Evolutionary conservation across 768 basidiomycete species (phyloP).

Genomic region (Mycena amicta): DNA sequence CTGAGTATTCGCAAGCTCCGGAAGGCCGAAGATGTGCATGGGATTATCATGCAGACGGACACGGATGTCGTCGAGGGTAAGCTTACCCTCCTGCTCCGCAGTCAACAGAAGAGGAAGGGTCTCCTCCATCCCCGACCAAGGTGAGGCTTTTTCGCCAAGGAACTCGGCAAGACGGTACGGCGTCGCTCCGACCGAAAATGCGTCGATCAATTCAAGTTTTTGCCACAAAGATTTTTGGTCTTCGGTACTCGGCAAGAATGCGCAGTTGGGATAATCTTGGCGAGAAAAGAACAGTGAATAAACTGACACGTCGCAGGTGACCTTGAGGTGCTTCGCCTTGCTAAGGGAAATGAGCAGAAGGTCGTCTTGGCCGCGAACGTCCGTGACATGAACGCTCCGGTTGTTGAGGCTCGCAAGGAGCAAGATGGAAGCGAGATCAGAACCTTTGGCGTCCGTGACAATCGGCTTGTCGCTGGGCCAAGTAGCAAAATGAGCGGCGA

Average conservation of each 20-base stretch:
- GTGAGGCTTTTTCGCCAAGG: slow-evolving; percentile 58
- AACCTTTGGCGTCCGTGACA: slow-evolving; percentile 89
- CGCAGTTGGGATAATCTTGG: slow-evolving; percentile 69
- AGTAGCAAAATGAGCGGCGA: slow-evolving; percentile 84
- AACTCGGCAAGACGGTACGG: slow-evolving; percentile 77
- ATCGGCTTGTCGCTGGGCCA: slow-evolving; percentile 95
- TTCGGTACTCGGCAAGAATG: slow-evolving; percentile 66
- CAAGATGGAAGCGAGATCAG: slow-evolving; percentile 90
- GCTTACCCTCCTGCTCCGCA: slow-evolving; percentile 76
- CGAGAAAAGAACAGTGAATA: slow-evolving; percentile 87
- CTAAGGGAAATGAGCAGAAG: slow-evolving; percentile 88
- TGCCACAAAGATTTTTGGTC: slow-evolving; percentile 88
- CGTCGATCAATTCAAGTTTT: slow-evolving; percentile 82
- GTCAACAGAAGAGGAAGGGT: slow-evolving; percentile 84
- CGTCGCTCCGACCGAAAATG: slow-evolving; percentile 85
- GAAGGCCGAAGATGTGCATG: slow-evolving; percentile 85
- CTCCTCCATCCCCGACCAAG: slow-evolving; percentile 84
- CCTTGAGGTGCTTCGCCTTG: slow-evolving; percentile 91
- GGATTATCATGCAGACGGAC: slow-evolving; percentile 91
- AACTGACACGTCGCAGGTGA: slow-evolving; percentile 94
- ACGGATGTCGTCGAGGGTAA: slow-evolving; percentile 83
- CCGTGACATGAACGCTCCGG: slow-evolving; percentile 87
- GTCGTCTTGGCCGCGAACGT: slow-evolving; percentile 86
- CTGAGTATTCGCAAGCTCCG: slow-evolving; percentile 82
- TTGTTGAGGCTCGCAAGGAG: slow-evolving; percentile 91